A percentile compares a stretch with the other conserved stretches of the same genome.
Conservation (phyloP, 176 grass and related monocot genomes). For the Lolium perenne region DNA sequence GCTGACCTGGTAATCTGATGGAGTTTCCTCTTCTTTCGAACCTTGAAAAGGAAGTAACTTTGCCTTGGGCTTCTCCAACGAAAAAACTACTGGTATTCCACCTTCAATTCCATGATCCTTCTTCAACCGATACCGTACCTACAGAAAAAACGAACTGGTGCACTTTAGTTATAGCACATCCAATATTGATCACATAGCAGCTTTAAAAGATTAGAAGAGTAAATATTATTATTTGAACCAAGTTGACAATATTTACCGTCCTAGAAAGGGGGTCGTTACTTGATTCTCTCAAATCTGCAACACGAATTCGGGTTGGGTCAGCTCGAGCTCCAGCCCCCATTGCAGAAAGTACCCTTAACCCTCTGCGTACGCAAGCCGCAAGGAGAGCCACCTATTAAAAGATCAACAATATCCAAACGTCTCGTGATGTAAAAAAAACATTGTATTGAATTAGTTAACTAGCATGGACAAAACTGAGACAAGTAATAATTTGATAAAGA, state of each 20-base stretch:
- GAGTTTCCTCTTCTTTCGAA: slow-evolving; percentile 91
- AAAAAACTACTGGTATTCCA: slow-evolving; percentile 91
- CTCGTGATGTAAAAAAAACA: neutral
- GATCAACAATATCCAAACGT: slow-evolving; percentile 5
- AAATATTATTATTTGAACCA: slow-evolving; percentile 3
- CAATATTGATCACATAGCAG: neutral
- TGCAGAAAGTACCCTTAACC: slow-evolving; percentile 85
- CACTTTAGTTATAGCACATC: slow-evolving; percentile 3
- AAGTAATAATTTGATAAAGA: neutral
- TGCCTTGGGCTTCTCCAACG: slow-evolving; percentile 87
- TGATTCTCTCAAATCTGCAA: slow-evolving; percentile 95
- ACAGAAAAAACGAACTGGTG: slow-evolving; percentile 12
- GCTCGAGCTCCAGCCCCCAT: slow-evolving; percentile 96
- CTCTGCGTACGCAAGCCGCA: slow-evolving; percentile 73
- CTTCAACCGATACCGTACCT: slow-evolving; percentile 88
- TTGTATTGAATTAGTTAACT: slow-evolving; percentile 1
- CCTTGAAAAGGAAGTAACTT: slow-evolving; percentile 97
- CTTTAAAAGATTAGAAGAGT: slow-evolving; percentile 20
- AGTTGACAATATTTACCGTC: slow-evolving; percentile 48
- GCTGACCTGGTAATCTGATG: slow-evolving; percentile 92
- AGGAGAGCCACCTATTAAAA: slow-evolving; percentile 80
- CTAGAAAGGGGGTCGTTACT: slow-evolving; percentile 91
- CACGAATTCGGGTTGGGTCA: slow-evolving; percentile 92
- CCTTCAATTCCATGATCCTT: slow-evolving; percentile 88
- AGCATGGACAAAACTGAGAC: neutral